Base-by-base conservation (phyloP, 371 early-diverging fungal genomes). In the Actinomucor elegans region DNA sequence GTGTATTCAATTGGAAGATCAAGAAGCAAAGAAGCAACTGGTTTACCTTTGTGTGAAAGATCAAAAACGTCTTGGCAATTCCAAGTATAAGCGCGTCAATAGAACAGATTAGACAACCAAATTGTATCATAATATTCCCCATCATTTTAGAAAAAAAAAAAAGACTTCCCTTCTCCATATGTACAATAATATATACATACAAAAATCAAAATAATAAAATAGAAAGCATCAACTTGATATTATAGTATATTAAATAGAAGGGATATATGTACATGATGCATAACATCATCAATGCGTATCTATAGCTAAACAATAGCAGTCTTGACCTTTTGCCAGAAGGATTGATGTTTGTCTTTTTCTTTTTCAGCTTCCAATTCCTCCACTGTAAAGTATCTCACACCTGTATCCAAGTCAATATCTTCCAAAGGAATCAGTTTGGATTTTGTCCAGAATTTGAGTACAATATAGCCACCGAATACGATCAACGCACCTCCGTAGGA, bases 1-100 rank as follows among this genome's bases (percentile, higher is more conserved):
- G 57, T 76, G 78, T 23, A 72, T 83, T 55, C 78, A 80, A 36
- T 49, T 83, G 26, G 81, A 80, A 57, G 71, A 83, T 40, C 63
- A 69, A 10, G 73, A 72, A 14, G 64, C 72, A 0, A 69, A 66
- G 15, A 59, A 58, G 17, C 49, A 70, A 4, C 47, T 85, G 20
- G 27, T 77, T 20, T 42, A 59, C 4, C 59, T 85, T 9, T 81
- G 79, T 45, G 26, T 45, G 9, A 55, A 38, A 51, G 57, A 66
- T 12, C 40, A 52, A 9, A 47, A 45, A 38, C 41, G 52, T 24
- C 43, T 37, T 34, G 32, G 29, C 11, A 41, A 15, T 26, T 51
- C 31, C n/a, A 57, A 57, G 26, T 57, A 51, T 37, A 44, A 24
- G 18, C 58, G 58, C 33, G 58, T 57, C 1, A 51, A 57, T 36